Conservation (phyloP, 352 stramenopile species). For the Phytophthora crassamura region DNA sequence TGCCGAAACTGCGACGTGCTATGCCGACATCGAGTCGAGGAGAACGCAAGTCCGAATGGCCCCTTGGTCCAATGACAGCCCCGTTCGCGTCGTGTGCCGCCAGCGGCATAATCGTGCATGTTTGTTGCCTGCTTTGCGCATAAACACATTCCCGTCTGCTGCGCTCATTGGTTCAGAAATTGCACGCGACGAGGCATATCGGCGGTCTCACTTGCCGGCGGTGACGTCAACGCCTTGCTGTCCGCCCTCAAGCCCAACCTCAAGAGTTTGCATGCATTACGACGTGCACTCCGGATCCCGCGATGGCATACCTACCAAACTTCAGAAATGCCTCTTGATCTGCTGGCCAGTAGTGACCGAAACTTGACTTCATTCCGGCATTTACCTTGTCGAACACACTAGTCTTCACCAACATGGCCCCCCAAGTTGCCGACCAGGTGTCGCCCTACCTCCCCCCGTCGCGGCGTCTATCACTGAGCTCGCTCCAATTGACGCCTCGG, state of each 20-base stretch:
- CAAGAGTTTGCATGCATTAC: slow-evolving; percentile 9
- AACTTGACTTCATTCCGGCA: slow-evolving; percentile 24
- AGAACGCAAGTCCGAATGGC: slow-evolving; percentile 19
- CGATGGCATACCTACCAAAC: slow-evolving; percentile 11
- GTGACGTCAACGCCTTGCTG: slow-evolving; percentile 14
- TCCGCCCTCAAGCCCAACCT: slow-evolving; percentile 3
- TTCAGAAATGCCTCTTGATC: slow-evolving; percentile 10
- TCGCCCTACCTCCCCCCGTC: slow-evolving; percentile 17
- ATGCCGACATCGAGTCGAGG: slow-evolving; percentile 15
- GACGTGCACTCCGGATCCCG: slow-evolving; percentile 6
- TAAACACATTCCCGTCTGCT: slow-evolving; percentile 25
- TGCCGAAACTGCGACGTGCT: slow-evolving; percentile 36
- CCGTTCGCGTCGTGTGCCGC: slow-evolving; percentile 11
- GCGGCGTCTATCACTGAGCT: slow-evolving; percentile 26
- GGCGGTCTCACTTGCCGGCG: slow-evolving; percentile 21
- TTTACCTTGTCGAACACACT: slow-evolving; percentile 13
- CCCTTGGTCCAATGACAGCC: slow-evolving; percentile 17
- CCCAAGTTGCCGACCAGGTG: slow-evolving; percentile 21
- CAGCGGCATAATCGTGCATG: slow-evolving; percentile 23
- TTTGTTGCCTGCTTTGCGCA: slow-evolving; percentile 5
- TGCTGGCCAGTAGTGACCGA: neutral
- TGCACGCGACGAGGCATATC: slow-evolving; percentile 35
- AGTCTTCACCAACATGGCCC: slow-evolving; percentile 13
- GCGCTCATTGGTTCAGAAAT: slow-evolving; percentile 29
- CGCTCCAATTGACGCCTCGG: slow-evolving; percentile 32